Evolutionary conservation across 2,329 filamentous ascomycete genomes (phyloP), one percentile per base, ranked within the genome.

Genomic region (Verticillium albo-atrum): DNA sequence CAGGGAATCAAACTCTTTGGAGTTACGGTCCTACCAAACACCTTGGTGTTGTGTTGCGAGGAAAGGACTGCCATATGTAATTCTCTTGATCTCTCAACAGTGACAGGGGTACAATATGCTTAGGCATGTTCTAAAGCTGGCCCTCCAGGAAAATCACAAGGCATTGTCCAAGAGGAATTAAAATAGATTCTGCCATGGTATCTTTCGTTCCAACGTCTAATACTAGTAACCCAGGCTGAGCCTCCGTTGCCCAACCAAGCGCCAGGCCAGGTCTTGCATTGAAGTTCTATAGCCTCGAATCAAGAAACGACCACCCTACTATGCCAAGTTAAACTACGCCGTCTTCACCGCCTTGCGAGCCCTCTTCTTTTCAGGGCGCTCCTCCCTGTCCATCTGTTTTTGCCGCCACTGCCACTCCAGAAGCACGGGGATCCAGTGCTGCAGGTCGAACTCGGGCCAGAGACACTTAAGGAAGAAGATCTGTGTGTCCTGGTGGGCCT

Each of bases 361-460:
- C 64, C 61, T 65, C 72, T 77, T 77, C 50, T 68, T 66, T 12
- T 20, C 27, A 17, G 79, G 74, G 52, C 72, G 71, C 61, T 77
- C 79, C 27, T 86, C 82, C 52, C 81, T 76, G 55, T 81, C 82
- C 64, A 76, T 79, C 64, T 84, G 76, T 75, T 85, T 86, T 68
- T 84, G 80, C 59, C 82, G 77, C 84, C 86, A 88, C 70, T 89
- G 86, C 94, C 95, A 99, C 72, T 97, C 92, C 55, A 98, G 80
- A 58, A 99, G 77, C 25, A 99, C 93, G 9, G 94, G 95, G 20
- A 99, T 75, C 74, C 98, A 97, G 61, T 93, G 85, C 87, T 92
- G 94, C 4, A 99, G 81, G 71, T 96, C 92, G 68, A 99, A 97
- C 63, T 97, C 92, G 2, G 95, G 95, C 95, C 95, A 99, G 63